These are phyloP conservation scores for Dalbergia cochinchinensis DNA, from an alignment of 306 rosid genomes.

Conservation along the genomic window DNA sequence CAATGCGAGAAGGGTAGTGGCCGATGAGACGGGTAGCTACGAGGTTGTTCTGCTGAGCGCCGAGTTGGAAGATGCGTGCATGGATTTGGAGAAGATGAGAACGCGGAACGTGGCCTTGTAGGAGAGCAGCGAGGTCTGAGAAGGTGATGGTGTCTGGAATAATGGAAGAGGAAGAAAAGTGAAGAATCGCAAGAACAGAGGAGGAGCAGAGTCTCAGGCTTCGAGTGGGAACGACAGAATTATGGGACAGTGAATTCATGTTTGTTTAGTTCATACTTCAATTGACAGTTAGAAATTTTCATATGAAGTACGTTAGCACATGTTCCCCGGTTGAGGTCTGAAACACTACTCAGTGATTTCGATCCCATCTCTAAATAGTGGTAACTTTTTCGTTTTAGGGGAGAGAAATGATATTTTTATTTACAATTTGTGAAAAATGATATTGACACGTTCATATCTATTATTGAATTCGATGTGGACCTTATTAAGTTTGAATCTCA, in stretches of 20 bases:
- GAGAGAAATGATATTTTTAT: too few species aligned
- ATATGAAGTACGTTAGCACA: background rate
- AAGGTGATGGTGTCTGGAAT: constrained; percentile 20
- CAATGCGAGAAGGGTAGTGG: constrained; percentile 55
- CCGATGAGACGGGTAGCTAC: constrained; percentile 74
- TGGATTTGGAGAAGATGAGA: constrained; percentile 66
- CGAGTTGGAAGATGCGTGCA: constrained; percentile 53
- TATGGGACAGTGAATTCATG: constrained; percentile 41
- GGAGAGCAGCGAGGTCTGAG: constrained; percentile 44
- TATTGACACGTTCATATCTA: too few species aligned
- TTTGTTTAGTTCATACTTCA: background rate
- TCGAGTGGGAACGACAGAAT: constrained; percentile 10
- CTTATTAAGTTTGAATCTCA: too few species aligned
- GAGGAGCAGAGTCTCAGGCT: constrained; percentile 30
- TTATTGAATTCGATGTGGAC: too few species aligned
- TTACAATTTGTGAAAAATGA: too few species aligned
- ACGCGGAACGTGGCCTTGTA: constrained; percentile 53
- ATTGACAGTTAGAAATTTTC: background rate
- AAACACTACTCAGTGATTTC: background rate
- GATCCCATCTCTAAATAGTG: too few species aligned
- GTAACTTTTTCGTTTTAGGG: too few species aligned
- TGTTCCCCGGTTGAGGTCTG: background rate
- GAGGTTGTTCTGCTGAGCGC: constrained; percentile 67
- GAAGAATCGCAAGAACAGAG: constrained; percentile 39
- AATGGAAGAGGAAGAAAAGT: constrained; percentile 19